These are phyloP conservation scores for Agaricus blazei DNA, from an alignment of 768 basidiomycete species.

Conservation along the genomic window DNA sequence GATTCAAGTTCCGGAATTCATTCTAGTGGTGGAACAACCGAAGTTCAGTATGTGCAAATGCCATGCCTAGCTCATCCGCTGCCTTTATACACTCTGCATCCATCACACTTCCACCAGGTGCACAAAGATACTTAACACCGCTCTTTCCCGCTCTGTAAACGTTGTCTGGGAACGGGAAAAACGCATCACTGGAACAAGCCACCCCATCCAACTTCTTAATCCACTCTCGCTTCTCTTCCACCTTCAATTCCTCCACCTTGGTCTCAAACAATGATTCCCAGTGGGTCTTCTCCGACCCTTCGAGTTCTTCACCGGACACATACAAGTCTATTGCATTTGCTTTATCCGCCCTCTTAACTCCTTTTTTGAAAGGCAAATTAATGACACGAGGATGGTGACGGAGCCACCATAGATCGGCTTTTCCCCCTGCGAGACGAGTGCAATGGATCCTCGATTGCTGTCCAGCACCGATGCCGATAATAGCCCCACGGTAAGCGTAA, in stretches of 20 bases:
- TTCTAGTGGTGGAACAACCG: constrained; percentile 85
- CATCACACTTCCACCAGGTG: constrained; percentile 94
- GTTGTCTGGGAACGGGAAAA: constrained; percentile 99
- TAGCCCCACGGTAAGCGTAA: constrained; percentile 87
- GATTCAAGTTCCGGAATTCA: too few relatives aligned
- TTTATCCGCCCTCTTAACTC: constrained; percentile 96
- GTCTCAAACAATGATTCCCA: constrained; percentile 89
- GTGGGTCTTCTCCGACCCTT: constrained; percentile 83
- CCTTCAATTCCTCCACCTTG: constrained; percentile 58
- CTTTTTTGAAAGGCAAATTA: constrained; percentile 92
- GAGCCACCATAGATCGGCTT: constrained; percentile 99
- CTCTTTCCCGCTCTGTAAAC: constrained; percentile 91
- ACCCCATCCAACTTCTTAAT: constrained; percentile 73
- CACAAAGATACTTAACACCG: constrained; percentile 89
- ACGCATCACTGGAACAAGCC: constrained; percentile 93
- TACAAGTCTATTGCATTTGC: constrained; percentile 98
- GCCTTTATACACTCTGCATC: constrained; percentile 95
- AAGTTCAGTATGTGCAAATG: constrained; percentile 86
- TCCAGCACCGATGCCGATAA: constrained; percentile 94
- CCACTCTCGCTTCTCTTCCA: constrained; percentile 73
- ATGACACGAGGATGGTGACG: constrained; percentile 95
- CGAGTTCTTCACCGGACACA: constrained; percentile 84
- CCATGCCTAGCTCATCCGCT: constrained; percentile 88
- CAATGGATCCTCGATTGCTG: constrained; percentile 99
- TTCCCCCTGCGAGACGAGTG: constrained; percentile 93